Percentiles rank a stretch among this genome's conserved stretches.
Evolutionary conservation across 140 eudicot species (phyloP).

Genomic region (Anethum foeniculum): DNA sequence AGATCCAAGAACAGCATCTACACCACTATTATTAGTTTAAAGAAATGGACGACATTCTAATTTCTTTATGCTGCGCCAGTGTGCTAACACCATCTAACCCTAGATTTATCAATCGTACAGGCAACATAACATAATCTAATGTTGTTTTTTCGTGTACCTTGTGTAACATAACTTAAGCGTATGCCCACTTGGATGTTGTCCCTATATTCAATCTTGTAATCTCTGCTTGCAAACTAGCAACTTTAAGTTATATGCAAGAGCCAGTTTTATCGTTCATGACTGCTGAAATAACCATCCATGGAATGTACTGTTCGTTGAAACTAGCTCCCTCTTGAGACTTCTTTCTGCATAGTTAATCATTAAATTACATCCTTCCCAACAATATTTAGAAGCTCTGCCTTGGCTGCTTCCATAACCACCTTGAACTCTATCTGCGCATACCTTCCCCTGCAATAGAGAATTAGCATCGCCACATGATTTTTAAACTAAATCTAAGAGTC

Average conservation of each 20-base stretch:
- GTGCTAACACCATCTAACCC: neutral
- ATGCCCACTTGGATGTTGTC: neutral
- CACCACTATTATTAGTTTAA: neutral
- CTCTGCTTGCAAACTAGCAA: neutral
- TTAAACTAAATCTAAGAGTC: neutral
- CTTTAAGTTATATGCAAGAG: neutral
- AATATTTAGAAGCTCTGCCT: conserved; percentile 61
- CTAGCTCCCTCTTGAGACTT: neutral
- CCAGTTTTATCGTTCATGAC: neutral
- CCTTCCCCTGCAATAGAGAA: conserved; percentile 64
- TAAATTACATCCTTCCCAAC: conserved; percentile 46
- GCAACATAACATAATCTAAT: neutral
- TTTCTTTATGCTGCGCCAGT: neutral
- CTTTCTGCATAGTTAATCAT: conserved; percentile 19
- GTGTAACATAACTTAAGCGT: neutral
- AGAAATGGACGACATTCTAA: neutral
- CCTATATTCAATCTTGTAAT: neutral
- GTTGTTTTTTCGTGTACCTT: neutral
- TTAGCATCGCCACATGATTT: neutral
- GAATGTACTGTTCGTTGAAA: neutral
- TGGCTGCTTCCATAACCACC: conserved; percentile 86
- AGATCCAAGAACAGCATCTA: neutral
- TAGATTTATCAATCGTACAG: neutral
- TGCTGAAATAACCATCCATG: neutral
- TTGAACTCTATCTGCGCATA: conserved; percentile 62